Conservation (phyloP, 768 basidiomycete genomes). For the Clitopilus hobsonii region DNA sequence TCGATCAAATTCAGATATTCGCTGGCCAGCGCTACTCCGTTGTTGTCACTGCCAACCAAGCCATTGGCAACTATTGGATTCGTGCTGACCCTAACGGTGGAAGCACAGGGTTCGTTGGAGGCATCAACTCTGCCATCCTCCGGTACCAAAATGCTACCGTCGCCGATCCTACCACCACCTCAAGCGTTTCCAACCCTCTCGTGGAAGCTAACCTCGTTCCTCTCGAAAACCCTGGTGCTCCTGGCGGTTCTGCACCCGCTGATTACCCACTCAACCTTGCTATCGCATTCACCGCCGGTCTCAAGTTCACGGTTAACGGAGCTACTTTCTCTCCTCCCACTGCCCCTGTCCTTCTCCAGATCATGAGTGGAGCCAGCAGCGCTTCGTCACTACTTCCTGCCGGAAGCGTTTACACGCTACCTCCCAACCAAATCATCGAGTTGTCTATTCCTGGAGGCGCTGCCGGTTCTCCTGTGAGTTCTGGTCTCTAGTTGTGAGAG, state of each 20-base stretch:
- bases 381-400: constrained; percentile 34
- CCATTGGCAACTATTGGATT: constrained; percentile 49
- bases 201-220: background rate
- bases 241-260: constrained; percentile 1
- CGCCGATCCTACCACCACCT: constrained; percentile 36
- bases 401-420: constrained; percentile 39
- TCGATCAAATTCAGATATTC: constrained; percentile 40
- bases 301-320: constrained; percentile 17
- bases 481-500: constrained; percentile 9
- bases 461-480: constrained; percentile 20
- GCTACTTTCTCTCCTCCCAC: constrained; percentile 28
- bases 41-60: constrained; percentile 40
- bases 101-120: constrained; percentile 23
- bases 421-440: constrained; percentile 42
- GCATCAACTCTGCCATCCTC: constrained; percentile 46
- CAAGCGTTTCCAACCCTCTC: background rate
- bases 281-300: constrained; percentile 2
- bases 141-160: constrained; percentile 41
- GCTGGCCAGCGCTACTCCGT: constrained; percentile 26
- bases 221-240: background rate
- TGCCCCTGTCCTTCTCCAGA: constrained; percentile 45
- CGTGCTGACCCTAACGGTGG: constrained; percentile 25
- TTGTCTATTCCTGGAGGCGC: constrained; percentile 33
- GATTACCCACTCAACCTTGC: constrained; percentile 15
- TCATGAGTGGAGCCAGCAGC: constrained; percentile 37